A percentile compares a stretch with the other conserved stretches of the same genome.
Conservation (phyloP, 2,329 filamentous ascomycete species). For the Microcyclospora tardicrescens region DNA sequence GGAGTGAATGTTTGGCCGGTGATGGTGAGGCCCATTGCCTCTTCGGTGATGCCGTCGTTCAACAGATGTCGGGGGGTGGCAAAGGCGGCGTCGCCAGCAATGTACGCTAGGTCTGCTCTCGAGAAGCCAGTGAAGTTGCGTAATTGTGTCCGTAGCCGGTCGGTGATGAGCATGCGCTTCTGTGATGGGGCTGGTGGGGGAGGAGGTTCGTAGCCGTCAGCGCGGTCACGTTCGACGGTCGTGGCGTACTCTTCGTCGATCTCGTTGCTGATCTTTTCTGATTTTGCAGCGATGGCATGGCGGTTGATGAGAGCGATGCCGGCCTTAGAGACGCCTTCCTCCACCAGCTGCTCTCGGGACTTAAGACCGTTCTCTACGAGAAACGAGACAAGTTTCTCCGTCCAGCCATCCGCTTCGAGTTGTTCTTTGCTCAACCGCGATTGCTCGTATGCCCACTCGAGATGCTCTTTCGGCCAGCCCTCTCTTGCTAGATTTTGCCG, state of each 20-base stretch:
- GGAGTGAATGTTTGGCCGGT: constrained; percentile 16
- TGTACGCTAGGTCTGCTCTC: not conserved
- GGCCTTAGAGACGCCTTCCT: constrained; percentile 7
- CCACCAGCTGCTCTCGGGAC: constrained; percentile 6
- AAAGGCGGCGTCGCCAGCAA: not conserved
- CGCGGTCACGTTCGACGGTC: not conserved
- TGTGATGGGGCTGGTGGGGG: too few relatives aligned
- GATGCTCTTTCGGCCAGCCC: constrained; percentile 14
- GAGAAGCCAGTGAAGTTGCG: constrained; percentile 6
- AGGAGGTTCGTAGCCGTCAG: not conserved
- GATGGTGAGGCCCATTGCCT: constrained; percentile 19
- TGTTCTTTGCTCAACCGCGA: constrained; percentile 11
- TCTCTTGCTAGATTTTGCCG: constrained; percentile 6
- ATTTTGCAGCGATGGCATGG: constrained; percentile 1
- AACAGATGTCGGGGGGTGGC: constrained; percentile 12
- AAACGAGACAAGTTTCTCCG: constrained; percentile 10
- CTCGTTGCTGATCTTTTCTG: too few relatives aligned
- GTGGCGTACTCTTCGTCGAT: not conserved
- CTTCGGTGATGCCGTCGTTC: constrained; percentile 17
- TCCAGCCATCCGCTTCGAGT: constrained; percentile 16
- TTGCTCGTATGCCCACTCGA: constrained; percentile 14
- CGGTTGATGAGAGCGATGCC: constrained; percentile 6
- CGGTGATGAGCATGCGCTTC: not conserved
- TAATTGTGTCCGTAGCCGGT: not conserved
- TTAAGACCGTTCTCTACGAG: constrained; percentile 8